These are phyloP conservation scores for Ceratocystis eucalypticola DNA, from an alignment of 2,329 filamentous ascomycete genomes.

Conservation along the genomic window DNA sequence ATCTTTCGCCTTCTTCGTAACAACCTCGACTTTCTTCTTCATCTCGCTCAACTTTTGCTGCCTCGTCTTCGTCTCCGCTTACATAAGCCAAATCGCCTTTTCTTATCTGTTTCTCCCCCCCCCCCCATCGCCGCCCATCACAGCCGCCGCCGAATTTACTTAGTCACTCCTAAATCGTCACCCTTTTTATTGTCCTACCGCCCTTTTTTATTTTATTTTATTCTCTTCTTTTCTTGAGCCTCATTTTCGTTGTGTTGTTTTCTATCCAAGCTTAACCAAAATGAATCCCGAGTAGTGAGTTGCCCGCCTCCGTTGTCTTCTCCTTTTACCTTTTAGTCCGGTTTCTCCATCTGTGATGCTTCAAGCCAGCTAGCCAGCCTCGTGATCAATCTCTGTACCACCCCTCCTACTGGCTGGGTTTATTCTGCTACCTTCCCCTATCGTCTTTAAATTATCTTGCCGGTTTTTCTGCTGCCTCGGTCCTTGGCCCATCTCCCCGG, in stretches of 20 bases:
- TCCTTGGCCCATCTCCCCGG: slow-evolving; percentile 12
- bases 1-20: not conserved
- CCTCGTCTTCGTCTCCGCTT: not conserved
- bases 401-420: not conserved
- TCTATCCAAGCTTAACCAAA: slow-evolving; percentile 31
- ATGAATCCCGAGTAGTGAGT: slow-evolving; percentile 93
- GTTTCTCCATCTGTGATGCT: not conserved
- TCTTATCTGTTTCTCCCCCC: not conserved
- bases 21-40: not conserved
- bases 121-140: not conserved
- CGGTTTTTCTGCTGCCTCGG: not conserved
- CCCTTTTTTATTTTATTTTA: not conserved
- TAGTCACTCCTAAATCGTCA: not conserved
- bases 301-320: slow-evolving; percentile 11
- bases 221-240: not conserved
- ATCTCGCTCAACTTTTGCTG: not conserved
- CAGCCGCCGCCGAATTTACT: not conserved
- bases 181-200: not conserved
- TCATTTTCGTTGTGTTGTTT: slow-evolving; percentile 2
- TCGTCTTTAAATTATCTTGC: not conserved
- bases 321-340: not conserved
- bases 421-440: not conserved
- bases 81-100: not conserved
- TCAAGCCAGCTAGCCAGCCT: not conserved
- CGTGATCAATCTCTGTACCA: not conserved